Evolutionary conservation across 176 grass and related monocot species (phyloP), one percentile per base, ranked within the genome.

Genomic region (Phyllostachys edulis): DNA sequence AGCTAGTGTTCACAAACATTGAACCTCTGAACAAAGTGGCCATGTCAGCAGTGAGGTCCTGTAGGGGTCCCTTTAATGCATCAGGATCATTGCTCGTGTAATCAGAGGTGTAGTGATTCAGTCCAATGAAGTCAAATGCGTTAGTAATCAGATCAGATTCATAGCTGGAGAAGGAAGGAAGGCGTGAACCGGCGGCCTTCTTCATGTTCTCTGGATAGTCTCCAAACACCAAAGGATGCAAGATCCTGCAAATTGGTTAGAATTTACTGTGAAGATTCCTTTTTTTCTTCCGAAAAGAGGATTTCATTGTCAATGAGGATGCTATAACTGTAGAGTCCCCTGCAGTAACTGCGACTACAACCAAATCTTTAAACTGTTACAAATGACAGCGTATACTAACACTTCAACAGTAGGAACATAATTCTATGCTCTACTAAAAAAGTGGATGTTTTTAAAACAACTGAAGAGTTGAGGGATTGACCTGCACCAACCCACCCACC

Each of bases 141-240:
- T 69, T 76, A 39, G 26, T 64, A 23, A 93, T 20, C 59, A 55
- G 82, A 67, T 88, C 66, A 36, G 91, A 93, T 56, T 93, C 37
- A 49, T 29, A 6, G 54, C 61, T 26, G 12, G 79, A 69, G 65
- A 93, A 93, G 46, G 56, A 12, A 37, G 85, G 91, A 62, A 93
- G 71, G 51, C 85, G 66, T 10, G 77, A 80, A 24, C 82, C 82
- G 4, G n/a, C 88, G 46, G 56, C 73, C 66, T 80, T 86, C 72
- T 71, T 93, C 78, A 93, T 90, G 14, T 69, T n/a, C 61, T 76
- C 26, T 34, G 78, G 88, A 63, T 93, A 93, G 49, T 93, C 85
- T 69, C 91, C 91, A 63, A 29, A 88, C 40, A 68, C 27, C 36
- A 93, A 5, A 4, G 88, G 91, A 69, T 93, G 36, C 27, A 90